Percentiles rank a stretch among this genome's conserved stretches.
These are phyloP conservation scores for Trichosporon sp. DNA, from an alignment of 1,284 basidiomycete genomes.

Conservation along the genomic window DNA sequence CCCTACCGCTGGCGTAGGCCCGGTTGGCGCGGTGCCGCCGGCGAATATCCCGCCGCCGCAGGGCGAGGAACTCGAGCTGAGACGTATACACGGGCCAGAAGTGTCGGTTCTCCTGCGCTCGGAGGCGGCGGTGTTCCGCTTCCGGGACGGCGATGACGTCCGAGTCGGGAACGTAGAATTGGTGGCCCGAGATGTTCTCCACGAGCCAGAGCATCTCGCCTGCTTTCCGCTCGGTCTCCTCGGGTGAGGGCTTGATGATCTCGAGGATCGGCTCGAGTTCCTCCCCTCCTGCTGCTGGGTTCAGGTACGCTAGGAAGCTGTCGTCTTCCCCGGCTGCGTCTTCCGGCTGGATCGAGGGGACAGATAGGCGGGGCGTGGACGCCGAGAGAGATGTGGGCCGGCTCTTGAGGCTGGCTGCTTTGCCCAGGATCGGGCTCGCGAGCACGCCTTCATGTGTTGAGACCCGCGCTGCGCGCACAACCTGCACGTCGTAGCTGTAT, in stretches of 20 bases:
- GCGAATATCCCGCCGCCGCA: slow-evolving; percentile 2
- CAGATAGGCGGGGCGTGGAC: background rate
- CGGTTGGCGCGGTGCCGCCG: background rate
- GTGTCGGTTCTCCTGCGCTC: background rate
- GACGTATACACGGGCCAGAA: slow-evolving; percentile 10
- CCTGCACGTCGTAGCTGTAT: slow-evolving; percentile 12
- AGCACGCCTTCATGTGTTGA: slow-evolving; percentile 6
- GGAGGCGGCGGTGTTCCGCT: background rate
- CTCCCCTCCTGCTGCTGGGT: background rate
- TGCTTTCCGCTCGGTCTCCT: no score
- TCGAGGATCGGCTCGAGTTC: background rate
- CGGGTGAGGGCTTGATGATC: background rate
- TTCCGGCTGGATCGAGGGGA: background rate
- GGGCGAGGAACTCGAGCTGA: background rate
- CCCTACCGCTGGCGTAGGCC: background rate
- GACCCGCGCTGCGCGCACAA: background rate
- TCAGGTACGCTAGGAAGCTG: background rate
- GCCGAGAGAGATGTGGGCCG: background rate
- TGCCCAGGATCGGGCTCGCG: background rate
- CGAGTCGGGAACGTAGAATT: slow-evolving; percentile 6
- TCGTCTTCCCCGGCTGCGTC: background rate
- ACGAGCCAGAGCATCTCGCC: slow-evolving; percentile 7
- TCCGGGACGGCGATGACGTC: slow-evolving; percentile 1
- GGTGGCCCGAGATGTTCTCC: slow-evolving; percentile 6
- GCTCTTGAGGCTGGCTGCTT: background rate